Base-by-base conservation (phyloP, 75 land plant species). In the Ceratopteris richardii region DNA sequence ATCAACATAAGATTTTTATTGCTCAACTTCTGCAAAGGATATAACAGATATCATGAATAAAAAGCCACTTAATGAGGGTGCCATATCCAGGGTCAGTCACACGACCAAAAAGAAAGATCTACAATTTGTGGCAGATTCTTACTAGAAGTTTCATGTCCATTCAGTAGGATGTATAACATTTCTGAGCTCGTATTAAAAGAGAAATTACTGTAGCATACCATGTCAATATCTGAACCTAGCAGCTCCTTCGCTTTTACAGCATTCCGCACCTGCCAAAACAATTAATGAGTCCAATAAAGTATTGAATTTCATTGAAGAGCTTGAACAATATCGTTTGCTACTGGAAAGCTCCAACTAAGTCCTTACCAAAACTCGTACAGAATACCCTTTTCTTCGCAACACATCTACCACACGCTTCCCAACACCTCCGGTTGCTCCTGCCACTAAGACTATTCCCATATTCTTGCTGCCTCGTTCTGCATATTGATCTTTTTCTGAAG, bases 361-460 rank as follows among this genome's bases (percentile, higher is more conserved):
- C 22, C 54, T 54, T 87, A 90, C 96, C 86, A 95, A 66, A 4
- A 66, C 82, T 31, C 93, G 82, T 13, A 87, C 86, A 11, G 89
- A 90, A 21, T 71, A 43, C 0, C 97, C 93, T 65, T 79, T 84
- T 31, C 67, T 80, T 6, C 84, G 63, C 23, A 95, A 59, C 20
- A 82, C 60, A 31, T 90, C 89, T 56, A 95, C 97, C 31, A 91
- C 87, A 57, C 99, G 81, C 75, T 79, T 85, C 16, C 99, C 99
- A 46, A 95, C 99, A 36, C 99, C 99, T 29, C 99, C 99, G 33
- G 99, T 95, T 13, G 84, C 99, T 55, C 99, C 99, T 60, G 89
- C 73, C 7, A 95, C 99, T 29, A 95, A 64, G 13, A 84, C 64
- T 24, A 82, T 27, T 22, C 79, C 96, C 29, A 81, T 76, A 36